Evolutionary conservation across 441 rosid species (phyloP).

Genomic region (Populus tomentosa): DNA sequence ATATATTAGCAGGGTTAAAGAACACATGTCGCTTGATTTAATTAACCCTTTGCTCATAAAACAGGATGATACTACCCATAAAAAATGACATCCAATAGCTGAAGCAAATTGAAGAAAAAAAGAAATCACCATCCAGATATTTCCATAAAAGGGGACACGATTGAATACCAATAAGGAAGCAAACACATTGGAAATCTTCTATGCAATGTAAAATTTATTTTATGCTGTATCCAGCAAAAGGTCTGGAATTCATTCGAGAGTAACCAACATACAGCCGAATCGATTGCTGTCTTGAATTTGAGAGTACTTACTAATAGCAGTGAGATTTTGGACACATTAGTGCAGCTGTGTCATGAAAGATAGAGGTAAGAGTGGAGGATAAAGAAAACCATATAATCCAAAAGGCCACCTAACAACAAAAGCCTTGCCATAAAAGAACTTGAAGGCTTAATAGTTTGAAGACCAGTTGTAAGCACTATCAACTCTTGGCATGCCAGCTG

Average conservation of each 20-base stretch:
- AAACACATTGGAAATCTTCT: neutral
- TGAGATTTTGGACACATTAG: neutral
- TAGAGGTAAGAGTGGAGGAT: constrained; percentile 5
- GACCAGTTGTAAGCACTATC: constrained; percentile 97
- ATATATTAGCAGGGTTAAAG: no score
- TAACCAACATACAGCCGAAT: constrained; percentile 31
- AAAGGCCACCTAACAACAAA: constrained; percentile 24
- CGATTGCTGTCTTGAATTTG: constrained; percentile 7
- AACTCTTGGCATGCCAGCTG: constrained; percentile 73
- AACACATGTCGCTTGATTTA: no score
- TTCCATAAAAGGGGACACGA: neutral
- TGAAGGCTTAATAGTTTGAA: constrained; percentile 40
- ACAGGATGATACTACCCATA: no score
- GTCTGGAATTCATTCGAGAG: constrained; percentile 15
- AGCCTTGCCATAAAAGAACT: constrained; percentile 9
- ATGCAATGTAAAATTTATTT: constrained; percentile 25
- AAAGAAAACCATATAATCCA: neutral
- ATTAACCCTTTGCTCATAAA: no score
- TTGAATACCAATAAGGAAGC: neutral
- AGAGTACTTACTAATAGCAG: neutral
- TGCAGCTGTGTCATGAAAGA: constrained; percentile 13
- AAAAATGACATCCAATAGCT: neutral
- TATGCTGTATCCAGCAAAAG: constrained; percentile 17
- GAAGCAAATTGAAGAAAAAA: neutral
- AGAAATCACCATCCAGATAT: neutral